These are phyloP conservation scores for Elsinoe fawcettii DNA, from an alignment of 2,329 filamentous ascomycete species.

Conservation along the genomic window DNA sequence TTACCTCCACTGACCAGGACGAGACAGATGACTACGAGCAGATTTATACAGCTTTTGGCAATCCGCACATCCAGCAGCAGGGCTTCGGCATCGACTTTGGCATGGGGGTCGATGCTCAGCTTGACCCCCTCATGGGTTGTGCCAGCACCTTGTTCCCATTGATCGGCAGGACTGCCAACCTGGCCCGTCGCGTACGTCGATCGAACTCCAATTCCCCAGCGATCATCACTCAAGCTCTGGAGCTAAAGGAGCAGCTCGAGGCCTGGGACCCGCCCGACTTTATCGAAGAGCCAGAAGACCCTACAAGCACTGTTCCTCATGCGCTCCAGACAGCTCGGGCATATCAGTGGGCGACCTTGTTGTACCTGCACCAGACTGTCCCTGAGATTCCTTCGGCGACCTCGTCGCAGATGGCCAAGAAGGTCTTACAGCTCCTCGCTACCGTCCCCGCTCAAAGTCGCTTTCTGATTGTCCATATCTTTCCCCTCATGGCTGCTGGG, in stretches of 20 bases:
- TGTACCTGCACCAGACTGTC: slow-evolving; percentile 61
- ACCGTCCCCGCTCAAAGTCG: slow-evolving; percentile 56
- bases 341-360: slow-evolving; percentile 58
- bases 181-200: slow-evolving; percentile 55
- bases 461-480: slow-evolving; percentile 61
- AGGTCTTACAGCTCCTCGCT: slow-evolving; percentile 53
- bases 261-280: slow-evolving; percentile 51
- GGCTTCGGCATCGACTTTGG: slow-evolving; percentile 33
- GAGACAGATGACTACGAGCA: slow-evolving; percentile 49
- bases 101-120: slow-evolving; percentile 40
- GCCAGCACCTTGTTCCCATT: slow-evolving; percentile 60
- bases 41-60: slow-evolving; percentile 28
- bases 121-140: slow-evolving; percentile 67
- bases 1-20: slow-evolving; percentile 55
- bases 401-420: slow-evolving; percentile 52
- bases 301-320: slow-evolving; percentile 54
- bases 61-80: slow-evolving; percentile 15
- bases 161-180: slow-evolving; percentile 57
- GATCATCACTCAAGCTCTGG: slow-evolving; percentile 55
- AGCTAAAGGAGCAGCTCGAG: slow-evolving; percentile 53
- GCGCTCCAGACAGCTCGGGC: slow-evolving; percentile 60
- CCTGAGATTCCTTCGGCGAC: slow-evolving; percentile 55
- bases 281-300: slow-evolving; percentile 57
- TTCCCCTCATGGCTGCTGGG: slow-evolving; percentile 59
- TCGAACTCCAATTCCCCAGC: slow-evolving; percentile 50